Evolutionary conservation across 1,284 basidiomycete genomes (phyloP).

Genomic region (Cryptococcus jaspeensis): DNA sequence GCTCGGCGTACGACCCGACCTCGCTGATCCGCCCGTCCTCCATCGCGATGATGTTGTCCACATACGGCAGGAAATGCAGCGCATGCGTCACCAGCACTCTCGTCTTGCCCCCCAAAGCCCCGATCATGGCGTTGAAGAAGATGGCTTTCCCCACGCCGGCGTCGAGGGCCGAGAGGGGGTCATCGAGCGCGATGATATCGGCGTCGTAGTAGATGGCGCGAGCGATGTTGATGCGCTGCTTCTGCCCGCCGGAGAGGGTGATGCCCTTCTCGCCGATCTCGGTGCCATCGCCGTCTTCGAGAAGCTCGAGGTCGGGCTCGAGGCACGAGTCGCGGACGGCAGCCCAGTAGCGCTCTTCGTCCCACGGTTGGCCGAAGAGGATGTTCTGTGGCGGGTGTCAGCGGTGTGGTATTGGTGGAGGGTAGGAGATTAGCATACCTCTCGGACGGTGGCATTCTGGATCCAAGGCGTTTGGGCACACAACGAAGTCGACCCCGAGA

Average conservation of each 20-base stretch:
- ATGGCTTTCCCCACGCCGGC: conserved; percentile 82
- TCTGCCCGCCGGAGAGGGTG: conserved; percentile 49
- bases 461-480: conserved; percentile 79
- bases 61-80: conserved; percentile 52
- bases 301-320: conserved; percentile 73
- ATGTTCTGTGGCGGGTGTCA: conserved; percentile 70
- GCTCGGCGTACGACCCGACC: conserved; percentile 68
- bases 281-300: conserved; percentile 78
- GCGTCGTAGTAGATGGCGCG: conserved; percentile 81
- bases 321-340: conserved; percentile 72
- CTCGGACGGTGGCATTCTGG: conserved; percentile 66
- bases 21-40: conserved; percentile 72
- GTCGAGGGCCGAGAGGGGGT: conserved; percentile 74
- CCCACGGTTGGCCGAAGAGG: conserved; percentile 76
- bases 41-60: conserved; percentile 54
- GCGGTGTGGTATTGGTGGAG: too few species aligned
- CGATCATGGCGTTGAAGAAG: conserved; percentile 77
- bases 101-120: conserved; percentile 65
- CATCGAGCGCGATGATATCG: conserved; percentile 83
- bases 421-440: conserved; percentile 29
- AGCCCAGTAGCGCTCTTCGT: conserved; percentile 73
- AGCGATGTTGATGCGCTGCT: conserved; percentile 61
- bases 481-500: conserved; percentile 69
- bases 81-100: conserved; percentile 64
- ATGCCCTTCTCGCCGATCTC: conserved; percentile 83